phyloP scores from a whole-genome alignment of 768 basidiomycete species.

The Lentinula guzmanii region DNA sequence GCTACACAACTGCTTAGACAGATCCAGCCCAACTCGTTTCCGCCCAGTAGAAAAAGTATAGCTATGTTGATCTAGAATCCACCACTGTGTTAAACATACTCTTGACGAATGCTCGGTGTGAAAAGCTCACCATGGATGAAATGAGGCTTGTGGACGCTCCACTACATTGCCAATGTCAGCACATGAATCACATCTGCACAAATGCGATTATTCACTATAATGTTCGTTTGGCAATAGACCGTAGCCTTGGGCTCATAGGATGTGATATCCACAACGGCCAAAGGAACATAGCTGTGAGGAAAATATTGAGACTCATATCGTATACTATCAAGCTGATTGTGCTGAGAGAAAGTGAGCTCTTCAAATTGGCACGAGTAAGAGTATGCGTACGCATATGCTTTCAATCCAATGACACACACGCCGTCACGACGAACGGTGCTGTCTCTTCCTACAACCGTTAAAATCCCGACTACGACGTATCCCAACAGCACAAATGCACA shows the following conservation, averaged over 20 bases:
- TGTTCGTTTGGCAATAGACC: slow-evolving; percentile 1
- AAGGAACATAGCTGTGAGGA: slow-evolving; percentile 6
- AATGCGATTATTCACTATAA: neutral
- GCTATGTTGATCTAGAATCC: neutral
- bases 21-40: slow-evolving; percentile 4
- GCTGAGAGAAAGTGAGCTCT: neutral
- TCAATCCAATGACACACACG: slow-evolving; percentile 4
- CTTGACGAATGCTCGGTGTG: neutral
- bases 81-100: neutral
- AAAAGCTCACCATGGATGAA: neutral
- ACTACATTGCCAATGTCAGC: neutral
- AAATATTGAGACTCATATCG: neutral
- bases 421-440: neutral
- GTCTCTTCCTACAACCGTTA: slow-evolving; percentile 3
- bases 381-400: neutral
- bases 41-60: neutral
- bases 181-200: too few relatives aligned
- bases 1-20: slow-evolving; percentile 3
- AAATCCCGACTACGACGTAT: neutral
- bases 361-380: neutral
- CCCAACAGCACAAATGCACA: neutral
- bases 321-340: slow-evolving; percentile 1
- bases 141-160: slow-evolving; percentile 4
- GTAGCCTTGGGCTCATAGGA: slow-evolving; percentile 3
- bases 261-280: slow-evolving; percentile 3